These are phyloP conservation scores for Carpinus viminea DNA, from an alignment of 306 rosid species.

Conservation along the genomic window DNA sequence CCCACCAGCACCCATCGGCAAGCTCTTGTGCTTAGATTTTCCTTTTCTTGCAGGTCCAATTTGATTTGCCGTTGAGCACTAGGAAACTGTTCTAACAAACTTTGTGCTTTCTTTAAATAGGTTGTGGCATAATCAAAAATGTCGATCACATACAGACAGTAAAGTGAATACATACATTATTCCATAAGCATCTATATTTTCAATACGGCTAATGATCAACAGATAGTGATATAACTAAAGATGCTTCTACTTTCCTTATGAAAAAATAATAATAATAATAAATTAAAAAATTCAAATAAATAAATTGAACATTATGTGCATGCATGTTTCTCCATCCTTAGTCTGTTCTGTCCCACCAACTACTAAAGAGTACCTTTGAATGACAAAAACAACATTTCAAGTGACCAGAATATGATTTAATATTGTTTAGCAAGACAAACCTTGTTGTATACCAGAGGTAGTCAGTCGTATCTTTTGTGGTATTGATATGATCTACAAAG, in stretches of 20 bases:
- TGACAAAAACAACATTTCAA: background rate
- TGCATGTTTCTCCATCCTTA: conserved; percentile 2
- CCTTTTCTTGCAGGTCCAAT: too few species aligned
- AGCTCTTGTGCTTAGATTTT: too few species aligned
- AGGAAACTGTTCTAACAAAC: too few species aligned
- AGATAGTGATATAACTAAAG: background rate
- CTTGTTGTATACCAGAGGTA: conserved; percentile 92
- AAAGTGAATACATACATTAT: conserved; percentile 9
- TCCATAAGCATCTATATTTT: conserved; percentile 6
- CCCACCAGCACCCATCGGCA: too few species aligned
- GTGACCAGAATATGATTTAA: conserved; percentile 1
- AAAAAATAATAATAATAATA: background rate
- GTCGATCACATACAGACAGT: too few species aligned
- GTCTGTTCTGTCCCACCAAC: conserved; percentile 4
- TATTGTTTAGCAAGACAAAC: conserved; percentile 44
- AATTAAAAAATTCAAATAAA: background rate
- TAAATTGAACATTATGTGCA: background rate
- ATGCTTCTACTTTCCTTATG: background rate
- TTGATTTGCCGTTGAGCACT: too few species aligned
- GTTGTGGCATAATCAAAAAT: too few species aligned
- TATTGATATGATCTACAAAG: conserved; percentile 88
- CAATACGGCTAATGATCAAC: background rate
- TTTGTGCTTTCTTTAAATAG: too few species aligned
- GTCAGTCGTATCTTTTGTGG: conserved; percentile 92
- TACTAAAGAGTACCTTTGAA: background rate